Base-by-base conservation (phyloP, 148 eudicot genomes). In the Rhododendron williamsianum region DNA sequence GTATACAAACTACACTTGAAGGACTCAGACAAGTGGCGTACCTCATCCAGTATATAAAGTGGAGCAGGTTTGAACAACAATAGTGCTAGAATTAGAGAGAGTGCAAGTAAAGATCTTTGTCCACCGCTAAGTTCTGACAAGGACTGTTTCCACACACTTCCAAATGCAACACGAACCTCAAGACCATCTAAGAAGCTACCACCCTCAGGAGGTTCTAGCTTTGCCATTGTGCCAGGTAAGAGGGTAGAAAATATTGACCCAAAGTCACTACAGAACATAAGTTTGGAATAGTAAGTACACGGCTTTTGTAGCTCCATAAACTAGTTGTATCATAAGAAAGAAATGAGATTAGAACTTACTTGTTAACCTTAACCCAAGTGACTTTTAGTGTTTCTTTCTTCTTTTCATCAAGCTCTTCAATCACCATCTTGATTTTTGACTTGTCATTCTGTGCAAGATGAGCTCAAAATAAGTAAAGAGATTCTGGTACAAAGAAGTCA, bases 21-120 rank as follows among this genome's bases (percentile, higher is more conserved):
- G 58, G 80, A 78, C 13, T 33, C 65, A 49, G 33, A 71, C 4
- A 43, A 73, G 51, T 51, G 16, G 33, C 27, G 77, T 88, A 97
- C 99, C 99, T 97, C 99, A 87, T 97, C 99, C 81, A 97, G 90
- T 36, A 97, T 97, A 87, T 97, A 97, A 19, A 97, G 93, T 63
- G 99, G 99, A 88, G 99, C 98, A 82, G 99, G 99, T 90, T 97
- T 97, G 87, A 97, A 97, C 85, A 97, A 90, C 89, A 97, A 98
- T 90, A 97, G 84, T 30, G 98, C 99, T 89, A 97, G 90, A 83
- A 97, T 97, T 85, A 95, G 90, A 84, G 99, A 97, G 60, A 97
- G 91, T 78, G 99, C 99, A 65, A 97, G 96, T 87, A 95, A 87
- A 83, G 99, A 97, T 89, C 98, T 91, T 84, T 97, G 99, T 10